phyloP scores from a whole-genome alignment of 177 flowering plant species.

The Tripterygium wilfordii region DNA sequence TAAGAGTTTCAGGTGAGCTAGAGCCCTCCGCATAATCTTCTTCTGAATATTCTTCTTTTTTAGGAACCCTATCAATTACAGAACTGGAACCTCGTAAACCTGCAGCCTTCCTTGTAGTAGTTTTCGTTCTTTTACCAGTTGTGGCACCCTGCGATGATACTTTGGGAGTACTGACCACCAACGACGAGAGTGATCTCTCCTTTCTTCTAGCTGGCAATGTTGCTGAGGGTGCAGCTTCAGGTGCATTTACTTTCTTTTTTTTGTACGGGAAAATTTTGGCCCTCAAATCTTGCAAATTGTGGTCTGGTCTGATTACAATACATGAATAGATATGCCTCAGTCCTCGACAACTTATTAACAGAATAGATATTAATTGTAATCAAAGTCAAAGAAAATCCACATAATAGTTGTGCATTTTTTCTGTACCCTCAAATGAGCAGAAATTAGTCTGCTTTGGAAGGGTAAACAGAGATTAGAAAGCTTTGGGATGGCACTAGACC shows the following conservation, averaged over 20 bases:
- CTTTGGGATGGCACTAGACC: too few relatives aligned
- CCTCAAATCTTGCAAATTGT: constrained; percentile 81
- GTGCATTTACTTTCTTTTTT: constrained; percentile 54
- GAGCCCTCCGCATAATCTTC: constrained; percentile 52
- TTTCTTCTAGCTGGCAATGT: constrained; percentile 66
- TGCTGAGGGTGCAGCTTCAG: constrained; percentile 49
- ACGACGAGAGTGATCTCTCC: constrained; percentile 70
- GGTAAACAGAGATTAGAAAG: too few relatives aligned
- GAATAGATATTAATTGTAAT: too few relatives aligned
- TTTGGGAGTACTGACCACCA: constrained; percentile 60
- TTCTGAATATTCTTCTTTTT: constrained; percentile 49
- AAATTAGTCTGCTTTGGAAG: too few relatives aligned
- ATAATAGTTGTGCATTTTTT: too few relatives aligned
- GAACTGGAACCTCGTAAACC: constrained; percentile 50
- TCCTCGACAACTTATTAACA: too few relatives aligned
- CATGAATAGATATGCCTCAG: background rate
- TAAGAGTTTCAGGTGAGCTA: constrained; percentile 60
- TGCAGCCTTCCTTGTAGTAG: constrained; percentile 54
- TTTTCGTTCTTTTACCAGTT: constrained; percentile 86
- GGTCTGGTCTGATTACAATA: constrained; percentile 76
- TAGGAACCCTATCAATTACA: constrained; percentile 36
- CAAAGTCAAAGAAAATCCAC: too few relatives aligned
- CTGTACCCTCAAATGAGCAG: too few relatives aligned
- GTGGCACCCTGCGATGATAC: constrained; percentile 53
- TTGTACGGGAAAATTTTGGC: constrained; percentile 81